Evolutionary conservation across 208 protist genomes (phyloP).

Genomic region (Entamoeba dispar): DNA sequence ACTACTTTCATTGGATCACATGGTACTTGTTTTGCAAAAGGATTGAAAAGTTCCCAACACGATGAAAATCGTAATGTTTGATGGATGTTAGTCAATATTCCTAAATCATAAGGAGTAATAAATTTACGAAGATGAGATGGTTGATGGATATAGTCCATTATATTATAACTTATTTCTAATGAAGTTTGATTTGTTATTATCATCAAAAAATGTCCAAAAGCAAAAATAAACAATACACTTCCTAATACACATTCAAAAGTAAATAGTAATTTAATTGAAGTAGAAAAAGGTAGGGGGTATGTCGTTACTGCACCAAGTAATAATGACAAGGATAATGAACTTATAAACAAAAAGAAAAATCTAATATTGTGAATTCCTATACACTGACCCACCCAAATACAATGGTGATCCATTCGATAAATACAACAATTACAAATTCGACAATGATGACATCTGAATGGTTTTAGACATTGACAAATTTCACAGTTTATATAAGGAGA

Average conservation of each 20-base stretch:
- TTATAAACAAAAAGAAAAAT: background rate
- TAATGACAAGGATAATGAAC: background rate
- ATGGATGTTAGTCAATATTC: background rate
- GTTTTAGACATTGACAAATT: background rate
- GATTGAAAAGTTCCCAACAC: background rate
- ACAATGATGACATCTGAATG: slow-evolving; percentile 36
- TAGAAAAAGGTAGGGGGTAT: background rate
- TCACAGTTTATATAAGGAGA: background rate
- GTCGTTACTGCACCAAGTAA: background rate
- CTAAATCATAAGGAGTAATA: background rate
- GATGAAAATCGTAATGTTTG: background rate
- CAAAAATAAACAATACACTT: background rate
- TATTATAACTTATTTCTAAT: background rate
- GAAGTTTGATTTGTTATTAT: background rate
- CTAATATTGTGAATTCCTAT: background rate
- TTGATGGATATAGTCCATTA: background rate
- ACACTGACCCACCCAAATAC: slow-evolving; percentile 25
- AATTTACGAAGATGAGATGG: background rate
- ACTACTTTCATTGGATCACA: background rate
- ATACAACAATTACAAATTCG: slow-evolving; percentile 36
- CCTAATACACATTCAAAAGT: background rate
- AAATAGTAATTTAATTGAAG: background rate
- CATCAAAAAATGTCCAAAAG: background rate
- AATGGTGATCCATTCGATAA: slow-evolving; percentile 45
- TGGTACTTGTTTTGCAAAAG: background rate